Evolutionary conservation across 2,329 filamentous ascomycete species (phyloP), one percentile per base, ranked within the genome.

Genomic region (Nannizziopsis barbatae): DNA sequence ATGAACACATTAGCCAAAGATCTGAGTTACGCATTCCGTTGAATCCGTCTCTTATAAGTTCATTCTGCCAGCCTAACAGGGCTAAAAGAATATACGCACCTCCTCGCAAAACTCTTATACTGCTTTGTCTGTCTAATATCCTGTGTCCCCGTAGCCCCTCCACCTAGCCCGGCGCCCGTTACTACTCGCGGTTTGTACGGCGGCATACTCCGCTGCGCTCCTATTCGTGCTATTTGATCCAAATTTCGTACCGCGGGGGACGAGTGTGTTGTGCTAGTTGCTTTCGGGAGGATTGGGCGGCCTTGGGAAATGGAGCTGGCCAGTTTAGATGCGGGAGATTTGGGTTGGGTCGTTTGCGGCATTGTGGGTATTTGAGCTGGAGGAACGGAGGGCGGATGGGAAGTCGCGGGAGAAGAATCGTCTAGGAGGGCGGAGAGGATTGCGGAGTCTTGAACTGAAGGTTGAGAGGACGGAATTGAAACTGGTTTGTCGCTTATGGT

Each of bases 51-150:
- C n/a, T n/a, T n/a, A n/a, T n/a, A n/a, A n/a, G n/a, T n/a, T n/a
- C n/a, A n/a, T n/a, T n/a, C n/a, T n/a, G n/a, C 3, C n/a, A 31
- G 18, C 30, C 6, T 5, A 43, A 43, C 6, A 8, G 12, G 5
- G 30, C 12, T n/a, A 45, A 18, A 17, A 7, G 15, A n/a, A 10
- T n/a, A 41, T 15, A 55, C 58, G 20, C 56, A 69, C 66, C 59
- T 58, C 43, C 66, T 59, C 20, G 65, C 62, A 51, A 63, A 62
- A 50, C 53, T 49, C 50, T 67, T 68, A 53, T 69, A 69, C 53
- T 65, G 61, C 47, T 62, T 65, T n/a, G 66, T 69, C 50, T 66
- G 54, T 39, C 63, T 63, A 36, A 69, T 63, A 56, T 69, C 65
- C 17, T 48, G 40, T 27, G 22, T 27, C 22, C 22, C 7, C 22